These are phyloP conservation scores for Verticillium nonalfalfae DNA, from an alignment of 2,329 filamentous ascomycete species.

Conservation along the genomic window DNA sequence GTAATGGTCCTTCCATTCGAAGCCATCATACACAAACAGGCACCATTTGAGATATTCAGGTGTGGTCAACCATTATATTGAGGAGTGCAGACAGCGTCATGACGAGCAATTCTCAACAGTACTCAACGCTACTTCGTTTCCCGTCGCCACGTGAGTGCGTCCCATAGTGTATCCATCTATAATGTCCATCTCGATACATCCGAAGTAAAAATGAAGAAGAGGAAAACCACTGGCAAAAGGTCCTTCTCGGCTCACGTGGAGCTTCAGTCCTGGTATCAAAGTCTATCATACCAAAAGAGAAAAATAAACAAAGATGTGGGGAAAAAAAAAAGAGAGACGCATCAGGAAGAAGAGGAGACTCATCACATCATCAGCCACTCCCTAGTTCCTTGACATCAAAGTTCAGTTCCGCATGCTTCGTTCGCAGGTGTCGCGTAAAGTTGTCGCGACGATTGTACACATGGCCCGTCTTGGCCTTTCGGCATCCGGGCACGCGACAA, in stretches of 20 bases:
- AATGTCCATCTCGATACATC: background rate
- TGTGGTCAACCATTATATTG: background rate
- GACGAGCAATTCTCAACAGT: background rate
- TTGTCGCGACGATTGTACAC: conserved; percentile 20
- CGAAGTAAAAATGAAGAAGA: background rate
- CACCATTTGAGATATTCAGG: too few relatives aligned
- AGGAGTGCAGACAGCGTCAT: background rate
- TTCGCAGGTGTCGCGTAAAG: conserved; percentile 17
- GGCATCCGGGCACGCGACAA: conserved; percentile 17
- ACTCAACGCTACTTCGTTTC: background rate
- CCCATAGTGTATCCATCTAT: background rate
- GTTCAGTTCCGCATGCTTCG: conserved; percentile 12
- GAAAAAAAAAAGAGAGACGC: background rate
- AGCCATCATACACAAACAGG: too few relatives aligned
- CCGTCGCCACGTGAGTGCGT: background rate
- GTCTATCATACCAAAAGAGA: background rate
- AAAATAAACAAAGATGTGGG: background rate
- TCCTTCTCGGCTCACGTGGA: background rate
- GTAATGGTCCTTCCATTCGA: too few relatives aligned
- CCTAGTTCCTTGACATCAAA: conserved; percentile 5
- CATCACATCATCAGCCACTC: background rate
- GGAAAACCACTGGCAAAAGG: background rate
- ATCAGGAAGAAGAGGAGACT: background rate
- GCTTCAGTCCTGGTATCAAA: background rate
- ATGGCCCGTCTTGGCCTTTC: conserved; percentile 16